Conservation (phyloP, 2,329 filamentous ascomycete genomes). For the Scorias spongiosa region DNA sequence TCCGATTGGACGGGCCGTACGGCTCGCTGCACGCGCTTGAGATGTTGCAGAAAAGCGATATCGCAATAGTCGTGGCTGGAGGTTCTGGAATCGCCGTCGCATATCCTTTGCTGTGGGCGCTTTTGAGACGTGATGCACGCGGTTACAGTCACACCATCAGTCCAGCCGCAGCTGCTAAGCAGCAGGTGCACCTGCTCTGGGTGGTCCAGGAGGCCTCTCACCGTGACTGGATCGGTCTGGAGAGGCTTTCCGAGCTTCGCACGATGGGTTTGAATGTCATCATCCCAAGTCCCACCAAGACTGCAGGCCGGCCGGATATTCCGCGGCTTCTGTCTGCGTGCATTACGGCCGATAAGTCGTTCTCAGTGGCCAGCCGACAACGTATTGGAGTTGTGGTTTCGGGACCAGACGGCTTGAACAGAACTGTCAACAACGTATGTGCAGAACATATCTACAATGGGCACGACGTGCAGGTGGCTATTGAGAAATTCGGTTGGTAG, state of each 20-base stretch:
- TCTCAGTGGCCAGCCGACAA: constrained; percentile 14
- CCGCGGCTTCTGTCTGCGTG: constrained; percentile 22
- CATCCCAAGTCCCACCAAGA: constrained; percentile 39
- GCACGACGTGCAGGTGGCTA: constrained; percentile 34
- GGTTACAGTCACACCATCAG: constrained; percentile 4
- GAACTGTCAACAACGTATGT: constrained; percentile 44
- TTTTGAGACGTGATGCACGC: constrained; percentile 4
- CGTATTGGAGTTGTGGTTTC: constrained; percentile 40
- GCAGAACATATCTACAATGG: constrained; percentile 35
- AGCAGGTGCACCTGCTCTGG: constrained; percentile 36
- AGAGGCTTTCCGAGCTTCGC: constrained; percentile 35
- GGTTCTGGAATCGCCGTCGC: constrained; percentile 51
- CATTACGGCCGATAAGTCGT: constrained; percentile 20
- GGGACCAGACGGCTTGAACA: constrained; percentile 47
- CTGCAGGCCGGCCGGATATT: constrained; percentile 41
- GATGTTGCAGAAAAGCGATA: constrained; percentile 34
- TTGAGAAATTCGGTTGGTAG: constrained; percentile 57
- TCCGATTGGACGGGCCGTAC: constrained; percentile 51
- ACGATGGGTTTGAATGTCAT: constrained; percentile 36
- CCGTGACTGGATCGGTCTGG: constrained; percentile 37
- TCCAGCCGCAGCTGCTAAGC: constrained; percentile 10
- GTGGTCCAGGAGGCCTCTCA: constrained; percentile 40
- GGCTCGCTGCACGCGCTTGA: constrained; percentile 42
- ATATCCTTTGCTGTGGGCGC: constrained; percentile 43
- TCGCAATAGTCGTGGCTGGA: constrained; percentile 43